Evolutionary conservation across 1,284 basidiomycete species (phyloP).

Genomic region (Cryptococcus jaspeensis): DNA sequence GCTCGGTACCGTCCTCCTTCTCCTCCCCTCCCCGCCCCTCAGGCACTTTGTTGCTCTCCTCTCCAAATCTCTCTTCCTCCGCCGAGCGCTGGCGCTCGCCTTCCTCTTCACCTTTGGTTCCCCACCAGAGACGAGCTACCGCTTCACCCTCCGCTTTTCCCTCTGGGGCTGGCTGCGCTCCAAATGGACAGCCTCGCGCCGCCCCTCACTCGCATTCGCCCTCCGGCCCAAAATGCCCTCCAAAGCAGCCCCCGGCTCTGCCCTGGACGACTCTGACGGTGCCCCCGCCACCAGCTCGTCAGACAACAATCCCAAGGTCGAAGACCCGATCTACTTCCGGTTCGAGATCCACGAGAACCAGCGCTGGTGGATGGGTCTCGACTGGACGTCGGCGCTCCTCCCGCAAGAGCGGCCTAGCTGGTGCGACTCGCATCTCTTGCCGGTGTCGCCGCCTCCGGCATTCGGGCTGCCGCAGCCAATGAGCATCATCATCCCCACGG

Average conservation of each 20-base stretch:
- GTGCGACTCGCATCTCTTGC: constrained; percentile 57
- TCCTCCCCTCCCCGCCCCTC: constrained; percentile 46
- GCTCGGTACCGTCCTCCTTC: constrained; percentile 42
- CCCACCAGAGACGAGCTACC: constrained; percentile 35
- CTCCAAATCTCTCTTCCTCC: constrained; percentile 39
- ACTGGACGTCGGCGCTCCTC: constrained; percentile 90
- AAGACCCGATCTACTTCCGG: constrained; percentile 63
- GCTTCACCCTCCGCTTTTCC: constrained; percentile 31
- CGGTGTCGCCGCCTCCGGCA: constrained; percentile 56
- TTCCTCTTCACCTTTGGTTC: constrained; percentile 49
- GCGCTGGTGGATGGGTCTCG: constrained; percentile 70
- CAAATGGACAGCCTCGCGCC: constrained; percentile 46
- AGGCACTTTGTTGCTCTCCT: constrained; percentile 40
- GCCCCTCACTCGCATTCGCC: constrained; percentile 43
- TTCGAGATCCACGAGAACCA: constrained; percentile 93
- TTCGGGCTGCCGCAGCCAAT: constrained; percentile 51
- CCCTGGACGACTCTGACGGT: constrained; percentile 26
- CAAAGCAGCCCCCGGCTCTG: constrained; percentile 8
- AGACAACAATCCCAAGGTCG: constrained; percentile 21
- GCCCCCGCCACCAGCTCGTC: constrained; percentile 12
- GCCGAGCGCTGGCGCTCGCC: constrained; percentile 33
- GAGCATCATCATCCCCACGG: constrained; percentile 53
- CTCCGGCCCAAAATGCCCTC: constrained; percentile 25
- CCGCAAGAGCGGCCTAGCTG: constrained; percentile 88
- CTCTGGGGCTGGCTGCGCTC: constrained; percentile 41